Evolutionary conservation across 345 rosid species (phyloP), one percentile per base, ranked within the genome.

Genomic region (Populus euphratica): DNA sequence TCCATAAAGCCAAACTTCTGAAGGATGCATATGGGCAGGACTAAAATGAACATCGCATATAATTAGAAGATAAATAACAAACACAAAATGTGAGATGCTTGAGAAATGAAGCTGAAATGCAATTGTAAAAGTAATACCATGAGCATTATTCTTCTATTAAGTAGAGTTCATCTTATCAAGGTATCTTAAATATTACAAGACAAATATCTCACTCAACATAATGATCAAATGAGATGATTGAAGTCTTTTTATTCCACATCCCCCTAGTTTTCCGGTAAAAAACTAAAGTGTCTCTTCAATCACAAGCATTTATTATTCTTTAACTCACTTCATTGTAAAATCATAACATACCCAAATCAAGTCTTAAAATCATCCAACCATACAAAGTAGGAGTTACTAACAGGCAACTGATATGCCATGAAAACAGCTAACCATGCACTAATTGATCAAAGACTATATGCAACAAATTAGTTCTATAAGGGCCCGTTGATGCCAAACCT

Each of bases 401-500:
- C 5, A n/a, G 27, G 64, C 29, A 59, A 59, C 13, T 9, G 29
- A 10, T 9, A 23, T 59, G 64, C 64, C 14, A 59, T 59, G 64
- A 59, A 59, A 59, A 59, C 16, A 59, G 29, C 64, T 10, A 56
- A 23, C 29, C 27, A 23, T 59, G 29, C 29, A 59, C 64, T 12
- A 10, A 59, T 10, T 59, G 64, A 59, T 59, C 14, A 59, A 23
- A 59, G 64, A 23, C 64, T 59, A 5, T 10, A 59, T n/a, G 18
- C 76, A 56, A 35, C 29, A 31, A 18, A 67, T 59, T 73, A 79
- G 52, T 62, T 66, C 18, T 29, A 21, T n/a, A 62, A 25, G 18
- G 38, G 56, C 1, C 21, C 7, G 63, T 25, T 8, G 25, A 78
- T 73, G 44, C 70, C 89, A 70, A 39, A 95, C 99, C 99, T 96